Evolutionary conservation across 768 basidiomycete genomes (phyloP), one percentile per base, ranked within the genome.

Genomic region (Leccinum variicolor): DNA sequence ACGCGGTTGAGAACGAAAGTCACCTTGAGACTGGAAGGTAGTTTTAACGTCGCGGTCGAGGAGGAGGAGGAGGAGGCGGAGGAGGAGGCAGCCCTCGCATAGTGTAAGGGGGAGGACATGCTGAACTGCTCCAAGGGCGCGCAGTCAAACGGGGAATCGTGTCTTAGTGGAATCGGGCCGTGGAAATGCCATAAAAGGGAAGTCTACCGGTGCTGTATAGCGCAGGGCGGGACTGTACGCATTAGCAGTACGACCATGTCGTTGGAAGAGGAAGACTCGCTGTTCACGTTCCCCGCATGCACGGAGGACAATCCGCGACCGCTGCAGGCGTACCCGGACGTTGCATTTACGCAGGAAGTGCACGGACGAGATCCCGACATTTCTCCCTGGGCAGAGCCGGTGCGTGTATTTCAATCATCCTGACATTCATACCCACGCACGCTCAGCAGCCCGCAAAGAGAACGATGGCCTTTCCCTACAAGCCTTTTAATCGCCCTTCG

Each of bases 1-100:
- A 21, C 58, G 48, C 8, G 56, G 25, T 5, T 49, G 9, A 34
- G 31, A 19, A 43, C 47, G 41, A 26, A 58, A 63, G 29, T 17
- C 5, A 83, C 84, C 75, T 85, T 85, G 71, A 85, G 81, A 62
- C 81, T 85, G 1, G 60, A 74, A 53, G 56, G 74, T 67, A 65
- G 72, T 29, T 64, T 39, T 21, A 72, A 65, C n/a, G 82, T 56
- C 0, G 77, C 70, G 52, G 25, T 25, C 25, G 82, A 73, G 4
- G 79, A 73, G 4, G 79, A 72, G 8, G 80, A 63, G 6, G 81
- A 74, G 10, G 81, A 74, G 10, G 81, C 72, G 5, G 79, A 73
- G 5, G 79, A 63, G 4, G 81, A 75, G 9, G 79, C 74, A 1
- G 62, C 52, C 60, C 59, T 57, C 29, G 61, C 56, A 1, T 21